Evolutionary conservation across 345 rosid species (phyloP).

Genomic region (Lumnitzera littorea): DNA sequence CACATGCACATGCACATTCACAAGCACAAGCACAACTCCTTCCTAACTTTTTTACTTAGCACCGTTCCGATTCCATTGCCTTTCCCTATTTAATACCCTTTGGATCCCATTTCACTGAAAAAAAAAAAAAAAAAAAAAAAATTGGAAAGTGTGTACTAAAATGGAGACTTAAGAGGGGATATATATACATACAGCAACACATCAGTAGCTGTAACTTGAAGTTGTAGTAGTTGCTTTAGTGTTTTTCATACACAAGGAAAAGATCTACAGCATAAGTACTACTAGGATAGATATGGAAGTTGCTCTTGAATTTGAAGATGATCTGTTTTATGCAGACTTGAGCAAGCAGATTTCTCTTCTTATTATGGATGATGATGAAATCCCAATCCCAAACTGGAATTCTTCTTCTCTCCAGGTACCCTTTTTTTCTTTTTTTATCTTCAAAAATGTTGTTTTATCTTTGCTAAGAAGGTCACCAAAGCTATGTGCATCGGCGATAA

Average conservation of each 20-base stretch:
- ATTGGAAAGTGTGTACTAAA: neutral
- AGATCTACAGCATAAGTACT: neutral
- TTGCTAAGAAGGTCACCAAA: too few relatives aligned
- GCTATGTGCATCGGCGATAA: too few relatives aligned
- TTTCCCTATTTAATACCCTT: slow-evolving; percentile 26
- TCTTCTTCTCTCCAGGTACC: slow-evolving; percentile 68
- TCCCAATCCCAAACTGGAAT: slow-evolving; percentile 30
- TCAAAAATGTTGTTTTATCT: too few relatives aligned
- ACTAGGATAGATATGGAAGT: slow-evolving; percentile 21
- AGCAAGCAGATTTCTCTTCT: slow-evolving; percentile 91
- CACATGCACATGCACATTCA: slow-evolving; percentile 28
- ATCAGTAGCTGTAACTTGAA: too few relatives aligned
- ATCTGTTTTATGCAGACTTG: slow-evolving; percentile 77
- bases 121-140: neutral
- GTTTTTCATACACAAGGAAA: neutral
- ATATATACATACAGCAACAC: neutral
- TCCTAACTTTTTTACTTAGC: slow-evolving; percentile 1
- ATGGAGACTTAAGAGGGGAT: neutral
- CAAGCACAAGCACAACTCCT: neutral
- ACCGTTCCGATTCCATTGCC: slow-evolving; percentile 4
- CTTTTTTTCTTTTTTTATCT: too few relatives aligned
- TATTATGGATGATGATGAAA: slow-evolving; percentile 77
- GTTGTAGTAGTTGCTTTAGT: neutral
- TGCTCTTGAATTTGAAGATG: slow-evolving; percentile 82
- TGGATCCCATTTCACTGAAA: slow-evolving; percentile 9